Percentiles rank a stretch among this genome's conserved stretches.
Conservation (phyloP, 1,284 basidiomycete genomes). For the Microbotryum saponariae region DNA sequence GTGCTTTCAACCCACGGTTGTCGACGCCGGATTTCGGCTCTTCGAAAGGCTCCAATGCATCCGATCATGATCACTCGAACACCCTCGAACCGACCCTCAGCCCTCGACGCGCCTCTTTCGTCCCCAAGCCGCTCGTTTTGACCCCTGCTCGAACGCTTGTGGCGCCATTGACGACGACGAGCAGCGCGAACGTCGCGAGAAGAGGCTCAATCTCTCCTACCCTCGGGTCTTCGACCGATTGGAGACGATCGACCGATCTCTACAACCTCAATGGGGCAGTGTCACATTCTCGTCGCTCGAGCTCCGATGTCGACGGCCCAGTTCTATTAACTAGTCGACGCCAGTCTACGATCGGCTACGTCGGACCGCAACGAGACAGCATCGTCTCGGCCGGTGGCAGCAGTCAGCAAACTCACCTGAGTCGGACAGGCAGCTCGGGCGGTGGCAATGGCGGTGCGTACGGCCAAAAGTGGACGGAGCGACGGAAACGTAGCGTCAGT, state of each 20-base stretch:
- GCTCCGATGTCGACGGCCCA: neutral
- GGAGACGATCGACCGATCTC: neutral
- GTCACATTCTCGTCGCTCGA: neutral
- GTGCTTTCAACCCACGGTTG: too few species aligned
- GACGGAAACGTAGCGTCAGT: slow-evolving; percentile 3
- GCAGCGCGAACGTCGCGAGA: neutral
- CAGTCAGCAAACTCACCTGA: neutral
- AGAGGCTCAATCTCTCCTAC: neutral
- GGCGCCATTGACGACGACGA: slow-evolving; percentile 12
- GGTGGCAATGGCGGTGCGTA: neutral
- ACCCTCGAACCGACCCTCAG: too few species aligned
- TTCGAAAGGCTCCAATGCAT: too few species aligned
- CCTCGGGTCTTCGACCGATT: neutral
- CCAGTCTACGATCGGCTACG: slow-evolving; percentile 6
- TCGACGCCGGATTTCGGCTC: too few species aligned
- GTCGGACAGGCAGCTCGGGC: neutral
- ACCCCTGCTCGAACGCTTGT: slow-evolving; percentile 19
- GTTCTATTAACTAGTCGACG: neutral
- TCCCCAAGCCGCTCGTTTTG: slow-evolving; percentile 26
- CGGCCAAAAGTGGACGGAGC: neutral
- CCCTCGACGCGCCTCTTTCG: neutral
- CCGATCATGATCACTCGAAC: too few species aligned
- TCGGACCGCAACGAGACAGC: neutral
- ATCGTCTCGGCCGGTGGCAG: neutral
- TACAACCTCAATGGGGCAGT: neutral